Evolutionary conservation across 2,329 filamentous ascomycete species (phyloP), one percentile per base, ranked within the genome.

Genomic region (Calonectria crousiana): DNA sequence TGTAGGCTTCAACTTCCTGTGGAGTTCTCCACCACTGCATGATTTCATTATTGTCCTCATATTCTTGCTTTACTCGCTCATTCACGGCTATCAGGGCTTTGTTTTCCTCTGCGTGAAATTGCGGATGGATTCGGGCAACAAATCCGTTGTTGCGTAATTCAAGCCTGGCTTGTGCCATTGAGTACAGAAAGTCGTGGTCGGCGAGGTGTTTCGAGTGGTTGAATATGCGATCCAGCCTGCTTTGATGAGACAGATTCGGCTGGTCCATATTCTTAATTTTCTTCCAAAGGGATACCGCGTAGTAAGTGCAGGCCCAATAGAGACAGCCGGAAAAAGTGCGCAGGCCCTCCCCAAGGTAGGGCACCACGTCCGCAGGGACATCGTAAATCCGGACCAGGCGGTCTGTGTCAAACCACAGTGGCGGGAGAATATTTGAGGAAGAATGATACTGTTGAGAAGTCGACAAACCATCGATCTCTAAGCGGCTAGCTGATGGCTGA

Each of bases 11-110:
- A 0, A 81, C 78, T 18, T 81, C 74, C 4, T 64, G 23, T 3
- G 80, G 75, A 0, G 60, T 74, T 69, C 74, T 81, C 80, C 80
- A 81, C 80, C 80, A 80, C 23, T 74, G 72, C 0, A 76, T 9
- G 1, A 58, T 36, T 41, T 78, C 75, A 1, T 73, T 75, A 13
- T 67, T 74, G 0, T 76, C 72, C 0, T 11, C 68, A 14, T 80
- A 78, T 11, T 81, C 78, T 3, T 38, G 16, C 23, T 72, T 65
- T 28, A 81, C 74, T 51, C 65, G 67, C 1, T 73, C 67, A n/a
- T 41, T 65, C 3, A 80, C 34, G 0, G 71, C 51, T 0, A 72
- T 60, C 0, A 77, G 5, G 8, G 71, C 51, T 4, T 72, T 64
- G 8, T 72, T 69, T 2, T 70, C 71, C 3, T 71, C 52, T 34